These are phyloP conservation scores for Arthrocladium fulminans DNA, from an alignment of 2,329 filamentous ascomycete species.

Conservation along the genomic window DNA sequence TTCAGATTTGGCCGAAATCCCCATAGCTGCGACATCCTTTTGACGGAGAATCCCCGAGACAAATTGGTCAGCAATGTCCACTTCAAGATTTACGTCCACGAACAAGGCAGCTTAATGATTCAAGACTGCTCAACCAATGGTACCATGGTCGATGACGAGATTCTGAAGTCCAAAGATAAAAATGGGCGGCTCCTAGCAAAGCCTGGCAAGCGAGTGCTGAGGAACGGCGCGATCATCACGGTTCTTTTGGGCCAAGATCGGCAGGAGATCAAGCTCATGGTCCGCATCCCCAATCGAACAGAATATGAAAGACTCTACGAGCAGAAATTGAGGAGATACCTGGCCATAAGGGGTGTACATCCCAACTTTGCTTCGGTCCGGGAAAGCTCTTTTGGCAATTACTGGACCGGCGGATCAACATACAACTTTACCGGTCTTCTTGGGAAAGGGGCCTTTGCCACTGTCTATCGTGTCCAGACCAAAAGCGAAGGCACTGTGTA, in stretches of 20 bases:
- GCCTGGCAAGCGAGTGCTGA: constrained; percentile 53
- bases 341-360: constrained; percentile 31
- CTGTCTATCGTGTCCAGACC: constrained; percentile 80
- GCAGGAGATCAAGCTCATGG: constrained; percentile 69
- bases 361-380: constrained; percentile 25
- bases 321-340: constrained; percentile 60
- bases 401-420: constrained; percentile 67
- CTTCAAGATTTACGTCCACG: constrained; percentile 85
- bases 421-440: constrained; percentile 79
- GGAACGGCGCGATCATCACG: constrained; percentile 63
- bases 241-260: constrained; percentile 45
- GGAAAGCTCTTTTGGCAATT: constrained; percentile 53
- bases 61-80: constrained; percentile 87
- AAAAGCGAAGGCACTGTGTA: constrained; percentile 75
- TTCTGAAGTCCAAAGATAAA: constrained; percentile 44
- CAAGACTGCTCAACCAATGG: constrained; percentile 95
- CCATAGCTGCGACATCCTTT: constrained; percentile 60
- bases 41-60: constrained; percentile 59
- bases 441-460: constrained; percentile 90
- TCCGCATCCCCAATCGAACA: constrained; percentile 71
- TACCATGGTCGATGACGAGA: constrained; percentile 68
- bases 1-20: constrained; percentile 80
- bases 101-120: constrained; percentile 79
- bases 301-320: constrained; percentile 59
- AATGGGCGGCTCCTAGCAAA: constrained; percentile 12